Percentiles rank a stretch among this genome's conserved stretches.
phyloP scores from a whole-genome alignment of 2,329 filamentous ascomycete genomes.

The Fusarium austroafricanum region DNA sequence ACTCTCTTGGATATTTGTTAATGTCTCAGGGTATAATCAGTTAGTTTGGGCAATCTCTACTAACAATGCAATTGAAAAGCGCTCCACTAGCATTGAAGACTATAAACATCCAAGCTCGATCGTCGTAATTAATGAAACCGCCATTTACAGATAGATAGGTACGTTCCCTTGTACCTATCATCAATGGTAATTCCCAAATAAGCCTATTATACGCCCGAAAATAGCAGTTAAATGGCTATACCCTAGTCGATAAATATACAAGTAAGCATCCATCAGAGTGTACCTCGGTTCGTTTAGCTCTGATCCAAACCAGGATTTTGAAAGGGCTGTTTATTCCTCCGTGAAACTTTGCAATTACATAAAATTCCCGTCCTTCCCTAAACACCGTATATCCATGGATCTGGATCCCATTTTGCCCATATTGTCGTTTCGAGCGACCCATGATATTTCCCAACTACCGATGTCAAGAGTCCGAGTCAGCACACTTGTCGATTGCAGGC shows the following conservation, averaged over 20 bases:
- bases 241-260: conserved; percentile 20
- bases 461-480: conserved; percentile 9
- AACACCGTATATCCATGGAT: background rate
- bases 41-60: background rate
- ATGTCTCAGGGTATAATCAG: conserved; percentile 3
- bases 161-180: conserved; percentile 1
- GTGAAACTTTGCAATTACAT: conserved; percentile 23
- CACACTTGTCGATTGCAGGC: background rate
- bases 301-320: conserved; percentile 20
- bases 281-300: conserved; percentile 11
- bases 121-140: conserved; percentile 35
- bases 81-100: conserved; percentile 17
- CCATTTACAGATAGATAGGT: background rate
- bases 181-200: conserved; percentile 14
- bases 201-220: conserved; percentile 9
- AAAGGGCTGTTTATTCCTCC: conserved; percentile 19
- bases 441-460: background rate
- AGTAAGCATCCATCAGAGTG: background rate
- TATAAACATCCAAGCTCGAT: conserved; percentile 29
- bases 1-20: background rate
- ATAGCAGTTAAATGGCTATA: conserved; percentile 1
- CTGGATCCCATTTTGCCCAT: background rate
- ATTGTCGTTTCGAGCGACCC: background rate
- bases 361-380: conserved; percentile 23
- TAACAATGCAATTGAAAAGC: background rate